Base-by-base conservation (phyloP, 1,139 yeast genomes). In the Kodamaea sp. region DNA sequence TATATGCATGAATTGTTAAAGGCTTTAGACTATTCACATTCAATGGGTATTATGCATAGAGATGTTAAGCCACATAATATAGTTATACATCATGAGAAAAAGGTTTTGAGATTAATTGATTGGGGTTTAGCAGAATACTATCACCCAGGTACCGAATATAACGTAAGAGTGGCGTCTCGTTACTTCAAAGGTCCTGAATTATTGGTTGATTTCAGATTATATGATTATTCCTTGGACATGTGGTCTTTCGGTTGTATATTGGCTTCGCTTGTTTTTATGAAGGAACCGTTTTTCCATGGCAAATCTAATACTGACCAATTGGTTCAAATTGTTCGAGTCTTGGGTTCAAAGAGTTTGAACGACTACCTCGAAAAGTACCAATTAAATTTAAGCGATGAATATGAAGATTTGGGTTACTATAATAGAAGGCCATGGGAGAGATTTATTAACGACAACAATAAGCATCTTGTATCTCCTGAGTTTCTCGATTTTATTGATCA, bases 61-160 rank as follows among this genome's bases (percentile, higher is more conserved):
- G 99, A 94, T 63, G 98, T 94, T 46, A 94, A 94, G 63, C 98
- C 98, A 24, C 97, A 94, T 60, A 94, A 94, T 58, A 94, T 94
- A 35, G 92, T 94, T 97, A 94, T 94, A 56, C 98, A 94, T 61
- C 97, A 92, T 50, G 79, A 79, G 39, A 73, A 73, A 49, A 77
- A 78, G 53, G 70, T 68, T 44, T 69, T 94, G 50, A 77, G 97
- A 48, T 75, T 94, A 48, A 94, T 94, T 50, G 99, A 94, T 68
- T 94, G 98, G 98, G 99, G 99, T 8, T 72, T 94, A 43, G 98
- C 98, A 4, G 99, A 94, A 62, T 92, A 90, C 58, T 94, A 94
- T 61, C 98, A 94, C 58, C 85, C 89, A 6, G 95, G 95, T 20
- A 87, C 86, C 49, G 96, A 89, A 55, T 92, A 90, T 62, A 94